Evolutionary conservation across 2,329 filamentous ascomycete genomes (phyloP).

Genomic region (Neurospora crassa): DNA sequence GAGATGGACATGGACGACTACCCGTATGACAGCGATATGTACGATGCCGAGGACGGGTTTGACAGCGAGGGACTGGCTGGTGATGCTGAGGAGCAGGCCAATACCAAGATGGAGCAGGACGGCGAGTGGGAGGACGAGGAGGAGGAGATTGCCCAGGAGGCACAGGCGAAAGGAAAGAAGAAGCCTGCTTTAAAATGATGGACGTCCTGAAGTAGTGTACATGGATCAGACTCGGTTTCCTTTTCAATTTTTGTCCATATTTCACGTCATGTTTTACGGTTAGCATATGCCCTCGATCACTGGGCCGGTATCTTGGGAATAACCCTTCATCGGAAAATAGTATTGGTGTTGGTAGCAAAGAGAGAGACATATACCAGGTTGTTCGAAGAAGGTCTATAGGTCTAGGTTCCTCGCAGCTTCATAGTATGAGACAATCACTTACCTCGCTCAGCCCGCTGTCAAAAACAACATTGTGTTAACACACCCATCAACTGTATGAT

Average conservation of each 20-base stretch:
- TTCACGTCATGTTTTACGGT: neutral
- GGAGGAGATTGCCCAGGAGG: slow-evolving; percentile 24
- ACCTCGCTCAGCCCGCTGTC: neutral
- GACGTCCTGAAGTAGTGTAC: neutral
- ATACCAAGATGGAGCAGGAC: slow-evolving; percentile 38
- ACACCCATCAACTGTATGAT: neutral
- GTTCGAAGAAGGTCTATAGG: too few relatives aligned
- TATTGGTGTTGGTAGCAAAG: neutral
- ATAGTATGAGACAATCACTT: neutral
- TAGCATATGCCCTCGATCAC: neutral
- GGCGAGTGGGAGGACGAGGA: slow-evolving; percentile 45
- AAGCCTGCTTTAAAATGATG: slow-evolving; percentile 9
- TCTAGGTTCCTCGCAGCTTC: too few relatives aligned
- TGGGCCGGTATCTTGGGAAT: neutral
- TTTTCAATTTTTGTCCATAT: neutral
- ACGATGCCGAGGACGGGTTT: slow-evolving; percentile 34
- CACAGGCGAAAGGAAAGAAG: slow-evolving; percentile 10
- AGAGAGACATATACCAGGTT: neutral
- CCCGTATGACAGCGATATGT: slow-evolving; percentile 27
- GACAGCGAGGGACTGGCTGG: slow-evolving; percentile 42
- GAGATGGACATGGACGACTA: slow-evolving; percentile 31
- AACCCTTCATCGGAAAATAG: neutral
- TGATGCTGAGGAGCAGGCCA: slow-evolving; percentile 39
- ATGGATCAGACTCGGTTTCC: neutral
- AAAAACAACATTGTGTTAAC: neutral